Evolutionary conservation across 2,329 filamentous ascomycete species (phyloP), one percentile per base, ranked within the genome.

Genomic region (Penicillium palitans): DNA sequence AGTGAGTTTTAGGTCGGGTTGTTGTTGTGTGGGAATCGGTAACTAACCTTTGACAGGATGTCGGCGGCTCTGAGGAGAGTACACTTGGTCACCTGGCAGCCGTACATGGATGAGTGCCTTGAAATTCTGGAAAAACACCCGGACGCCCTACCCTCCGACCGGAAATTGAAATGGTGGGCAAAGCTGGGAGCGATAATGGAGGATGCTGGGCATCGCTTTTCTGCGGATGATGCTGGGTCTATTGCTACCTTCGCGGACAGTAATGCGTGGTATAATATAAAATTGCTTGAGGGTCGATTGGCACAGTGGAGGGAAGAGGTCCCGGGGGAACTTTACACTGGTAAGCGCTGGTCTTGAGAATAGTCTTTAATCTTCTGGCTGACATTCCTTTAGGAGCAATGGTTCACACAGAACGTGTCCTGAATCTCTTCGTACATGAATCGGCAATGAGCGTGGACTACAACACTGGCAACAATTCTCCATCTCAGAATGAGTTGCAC

Each of bases 351-450:
- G 4, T 31, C 7, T 35, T 47, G 13, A 12, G 25, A 33, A 9
- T 6, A n/a, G 21, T 25, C 3, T 4, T 37, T n/a, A 33, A 9
- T 29, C 21, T 4, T 51, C 47, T 50, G 37, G 37, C 57, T 56
- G 35, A 63, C 25, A 15, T 55, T 17, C 46, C 60, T 37, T 44
- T 44, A 87, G 87, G 84, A n/a, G 81, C 84, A 0, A 77, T 91
- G 46, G 76, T 78, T 19, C 81, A 91, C 63, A 83, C 84, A 60
- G 86, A 90, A 63, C 79, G 87, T 62, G 82, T 88, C 2, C 71
- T 90, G 37, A 88, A 82, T 61, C 77, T 93, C 3, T 91, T 90
- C 70, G 87, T 92, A 78, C 88, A 93, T 70, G 90, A 93, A 72
- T 84, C 90, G 54, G 86, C 84, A 3, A 83, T 93, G 62, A 87